Evolutionary conservation across 164 flowering plant species (phyloP).

Genomic region (Vitis cinerea): DNA sequence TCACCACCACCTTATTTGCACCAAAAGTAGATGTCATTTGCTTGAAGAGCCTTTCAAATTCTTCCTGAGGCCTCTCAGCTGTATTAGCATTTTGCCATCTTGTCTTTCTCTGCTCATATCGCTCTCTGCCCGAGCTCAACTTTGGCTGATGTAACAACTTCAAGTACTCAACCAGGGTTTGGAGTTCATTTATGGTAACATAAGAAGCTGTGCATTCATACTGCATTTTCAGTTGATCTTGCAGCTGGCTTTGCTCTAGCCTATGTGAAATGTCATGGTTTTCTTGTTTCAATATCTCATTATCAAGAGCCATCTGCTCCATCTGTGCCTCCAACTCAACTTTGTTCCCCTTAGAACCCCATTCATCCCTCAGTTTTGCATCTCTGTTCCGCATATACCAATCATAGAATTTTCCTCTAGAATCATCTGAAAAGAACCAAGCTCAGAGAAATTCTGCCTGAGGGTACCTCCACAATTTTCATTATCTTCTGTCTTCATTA

Average conservation of each 20-base stretch:
- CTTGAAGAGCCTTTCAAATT: conserved; percentile 62
- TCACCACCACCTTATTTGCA: conserved; percentile 69
- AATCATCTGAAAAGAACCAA: conserved; percentile 50
- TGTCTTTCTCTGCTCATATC: conserved; percentile 74
- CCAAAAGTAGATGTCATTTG: conserved; percentile 85
- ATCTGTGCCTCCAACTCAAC: conserved; percentile 86
- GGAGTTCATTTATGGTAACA: conserved; percentile 42
- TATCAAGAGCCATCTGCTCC: conserved; percentile 76
- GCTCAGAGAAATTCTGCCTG: conserved; percentile 43
- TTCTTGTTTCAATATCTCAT: conserved; percentile 80
- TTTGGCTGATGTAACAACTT: conserved; percentile 49
- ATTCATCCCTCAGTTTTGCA: conserved; percentile 80
- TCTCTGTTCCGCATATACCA: conserved; percentile 85
- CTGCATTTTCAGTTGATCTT: conserved; percentile 69
- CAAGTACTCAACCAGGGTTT: conserved; percentile 53
- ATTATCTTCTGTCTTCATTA: conserved; percentile 28
- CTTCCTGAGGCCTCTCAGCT: conserved; percentile 86
- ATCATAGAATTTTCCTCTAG: conserved; percentile 72
- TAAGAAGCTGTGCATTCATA: conserved; percentile 58
- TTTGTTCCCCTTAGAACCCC: conserved; percentile 47
- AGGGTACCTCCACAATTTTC: conserved; percentile 26
- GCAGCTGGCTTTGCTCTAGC: conserved; percentile 63
- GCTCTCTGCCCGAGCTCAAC: conserved; percentile 93
- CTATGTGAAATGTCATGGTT: conserved; percentile 60
- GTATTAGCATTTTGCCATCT: conserved; percentile 70